These are phyloP conservation scores for Acorus gramineus DNA, from an alignment of 106 monocot genomes.

Conservation along the genomic window DNA sequence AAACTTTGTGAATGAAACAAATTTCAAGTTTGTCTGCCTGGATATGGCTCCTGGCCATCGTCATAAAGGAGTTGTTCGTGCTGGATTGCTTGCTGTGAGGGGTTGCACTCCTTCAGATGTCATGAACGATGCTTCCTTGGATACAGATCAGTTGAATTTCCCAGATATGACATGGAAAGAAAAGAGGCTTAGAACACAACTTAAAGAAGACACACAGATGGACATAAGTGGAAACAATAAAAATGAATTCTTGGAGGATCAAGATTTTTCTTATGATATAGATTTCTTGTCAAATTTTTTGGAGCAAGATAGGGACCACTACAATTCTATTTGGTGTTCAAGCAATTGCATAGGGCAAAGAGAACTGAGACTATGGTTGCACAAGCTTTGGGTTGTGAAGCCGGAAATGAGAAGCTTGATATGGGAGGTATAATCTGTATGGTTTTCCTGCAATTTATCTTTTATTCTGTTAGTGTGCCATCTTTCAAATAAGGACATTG, in stretches of 20 bases:
- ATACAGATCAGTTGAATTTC: constrained; percentile 24
- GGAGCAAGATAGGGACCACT: constrained; percentile 76
- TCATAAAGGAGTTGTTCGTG: constrained; percentile 94
- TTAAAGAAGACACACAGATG: constrained; percentile 6
- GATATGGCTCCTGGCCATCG: constrained; percentile 86
- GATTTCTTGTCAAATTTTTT: constrained; percentile 68
- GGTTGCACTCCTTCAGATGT: constrained; percentile 13
- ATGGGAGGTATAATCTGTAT: constrained; percentile 59
- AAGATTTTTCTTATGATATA: constrained; percentile 72
- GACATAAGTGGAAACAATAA: constrained; percentile 8
- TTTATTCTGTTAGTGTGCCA: too few relatives aligned
- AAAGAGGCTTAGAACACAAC: constrained; percentile 37
- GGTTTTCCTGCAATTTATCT: too few relatives aligned
- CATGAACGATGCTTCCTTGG: constrained; percentile 3
- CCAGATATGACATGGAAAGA: constrained; percentile 39
- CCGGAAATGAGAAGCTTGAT: constrained; percentile 55
- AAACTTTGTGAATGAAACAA: constrained; percentile 79
- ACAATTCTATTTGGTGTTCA: constrained; percentile 63
- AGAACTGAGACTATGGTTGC: constrained; percentile 87
- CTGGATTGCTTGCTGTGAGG: constrained; percentile 75
- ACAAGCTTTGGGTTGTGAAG: constrained; percentile 76
- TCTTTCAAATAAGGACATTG: too few relatives aligned
- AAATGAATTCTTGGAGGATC: constrained; percentile 9
- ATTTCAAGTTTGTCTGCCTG: constrained; percentile 81
- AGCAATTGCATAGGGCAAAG: constrained; percentile 85